These are phyloP conservation scores for Clarireedia monteithiana DNA, from an alignment of 2,329 filamentous ascomycete species.

Conservation along the genomic window DNA sequence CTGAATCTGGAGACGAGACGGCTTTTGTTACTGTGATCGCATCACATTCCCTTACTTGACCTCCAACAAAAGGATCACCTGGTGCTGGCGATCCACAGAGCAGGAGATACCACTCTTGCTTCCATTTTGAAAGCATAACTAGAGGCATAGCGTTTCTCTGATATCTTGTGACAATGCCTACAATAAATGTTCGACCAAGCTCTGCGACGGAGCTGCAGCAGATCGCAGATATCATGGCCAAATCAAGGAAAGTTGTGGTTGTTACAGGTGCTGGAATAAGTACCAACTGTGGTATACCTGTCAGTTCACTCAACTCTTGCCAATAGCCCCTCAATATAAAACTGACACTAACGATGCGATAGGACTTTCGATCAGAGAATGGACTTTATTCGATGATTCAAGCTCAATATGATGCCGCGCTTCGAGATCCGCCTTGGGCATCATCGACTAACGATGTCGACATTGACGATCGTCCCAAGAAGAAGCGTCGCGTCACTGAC, in stretches of 20 bases:
- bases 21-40: too few species aligned
- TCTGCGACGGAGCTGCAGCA: slow-evolving; percentile 41
- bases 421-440: slow-evolving; percentile 34
- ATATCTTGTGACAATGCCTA: slow-evolving; percentile 24
- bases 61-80: too few species aligned
- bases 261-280: slow-evolving; percentile 68
- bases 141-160: too few species aligned
- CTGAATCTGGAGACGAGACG: neutral
- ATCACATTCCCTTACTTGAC: too few species aligned
- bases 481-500: slow-evolving; percentile 24
- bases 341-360: slow-evolving; percentile 2
- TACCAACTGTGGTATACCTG: slow-evolving; percentile 69
- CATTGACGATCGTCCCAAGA: slow-evolving; percentile 29
- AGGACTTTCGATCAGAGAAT: slow-evolving; percentile 68
- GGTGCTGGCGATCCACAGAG: too few species aligned
- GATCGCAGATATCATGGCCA: slow-evolving; percentile 56
- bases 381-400: slow-evolving; percentile 67
- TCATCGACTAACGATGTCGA: slow-evolving; percentile 22
- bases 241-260: slow-evolving; percentile 61
- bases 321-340: too few species aligned
- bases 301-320: slow-evolving; percentile 33
- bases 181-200: slow-evolving; percentile 22
- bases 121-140: too few species aligned
- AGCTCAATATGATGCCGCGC: slow-evolving; percentile 50
- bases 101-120: too few species aligned